A percentile compares a stretch with the other conserved stretches of the same genome.
Conservation (phyloP, 23 red algal species). For the Gracilaria caudata region DNA sequence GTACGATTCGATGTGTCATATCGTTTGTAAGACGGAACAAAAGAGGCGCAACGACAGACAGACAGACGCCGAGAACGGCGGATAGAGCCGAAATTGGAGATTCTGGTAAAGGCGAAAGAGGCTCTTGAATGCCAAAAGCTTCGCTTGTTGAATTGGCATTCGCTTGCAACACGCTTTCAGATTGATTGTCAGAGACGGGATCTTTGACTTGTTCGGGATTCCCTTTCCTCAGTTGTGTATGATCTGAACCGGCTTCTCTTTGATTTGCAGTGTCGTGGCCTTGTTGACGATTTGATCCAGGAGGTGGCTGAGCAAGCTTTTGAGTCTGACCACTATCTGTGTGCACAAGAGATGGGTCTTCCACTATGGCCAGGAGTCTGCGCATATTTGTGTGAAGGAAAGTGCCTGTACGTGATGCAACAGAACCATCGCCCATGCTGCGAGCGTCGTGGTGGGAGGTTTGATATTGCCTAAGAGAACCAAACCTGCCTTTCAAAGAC, state of each 20-base stretch:
- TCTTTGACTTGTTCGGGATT: neutral
- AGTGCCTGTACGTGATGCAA: neutral
- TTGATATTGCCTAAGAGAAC: constrained; percentile 15
- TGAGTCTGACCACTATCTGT: neutral
- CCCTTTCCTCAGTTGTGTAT: neutral
- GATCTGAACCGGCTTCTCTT: neutral
- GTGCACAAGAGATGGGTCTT: neutral
- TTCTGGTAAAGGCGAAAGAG: neutral
- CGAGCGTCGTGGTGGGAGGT: neutral
- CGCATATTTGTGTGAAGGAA: constrained; percentile 23
- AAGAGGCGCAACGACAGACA: constrained; percentile 11
- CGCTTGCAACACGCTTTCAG: neutral
- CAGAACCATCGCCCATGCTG: neutral
- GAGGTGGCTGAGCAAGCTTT: neutral
- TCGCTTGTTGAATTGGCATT: constrained; percentile 3
- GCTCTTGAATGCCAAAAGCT: neutral
- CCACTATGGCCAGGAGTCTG: neutral
- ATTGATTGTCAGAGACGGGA: neutral
- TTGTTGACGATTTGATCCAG: neutral
- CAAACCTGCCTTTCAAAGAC: constrained; percentile 9
- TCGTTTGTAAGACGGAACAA: constrained; percentile 15
- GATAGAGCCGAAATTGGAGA: constrained; percentile 12
- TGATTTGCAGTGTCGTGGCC: neutral
- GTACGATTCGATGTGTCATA: constrained; percentile 23
- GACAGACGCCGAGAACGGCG: neutral